A percentile compares a stretch with the other conserved stretches of the same genome.
Conservation (phyloP, 495 filamentous ascomycete genomes). For the Margaritispora aquatica region DNA sequence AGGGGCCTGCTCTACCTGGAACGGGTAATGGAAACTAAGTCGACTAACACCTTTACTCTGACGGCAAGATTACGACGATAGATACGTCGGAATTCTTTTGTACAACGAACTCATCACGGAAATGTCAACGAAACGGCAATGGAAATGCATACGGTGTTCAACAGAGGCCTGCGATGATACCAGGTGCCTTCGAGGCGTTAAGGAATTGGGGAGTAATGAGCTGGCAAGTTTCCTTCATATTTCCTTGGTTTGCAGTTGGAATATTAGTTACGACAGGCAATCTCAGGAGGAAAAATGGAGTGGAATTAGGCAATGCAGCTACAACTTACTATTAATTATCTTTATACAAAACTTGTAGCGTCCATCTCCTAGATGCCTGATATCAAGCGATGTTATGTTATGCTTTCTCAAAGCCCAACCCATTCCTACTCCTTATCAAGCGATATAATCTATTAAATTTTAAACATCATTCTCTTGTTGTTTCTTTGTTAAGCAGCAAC, state of each 20-base stretch:
- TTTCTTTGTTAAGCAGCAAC: background rate
- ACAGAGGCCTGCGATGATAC: conserved; percentile 9
- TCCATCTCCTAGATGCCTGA: background rate
- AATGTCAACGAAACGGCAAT: no score
- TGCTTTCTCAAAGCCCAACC: background rate
- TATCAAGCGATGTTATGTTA: background rate
- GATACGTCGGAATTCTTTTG: conserved; percentile 7
- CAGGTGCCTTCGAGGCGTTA: conserved; percentile 1
- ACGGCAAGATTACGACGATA: background rate
- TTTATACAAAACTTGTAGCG: background rate
- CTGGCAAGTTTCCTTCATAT: background rate
- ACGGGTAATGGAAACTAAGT: background rate
- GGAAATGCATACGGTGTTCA: conserved; percentile 9
- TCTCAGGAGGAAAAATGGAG: background rate
- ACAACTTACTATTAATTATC: background rate
- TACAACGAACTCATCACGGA: no score
- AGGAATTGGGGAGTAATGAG: background rate
- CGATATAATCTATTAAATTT: no score
- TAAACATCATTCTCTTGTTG: no score
- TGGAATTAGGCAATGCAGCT: background rate
- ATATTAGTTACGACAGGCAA: background rate
- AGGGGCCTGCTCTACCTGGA: background rate
- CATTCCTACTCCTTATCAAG: background rate
- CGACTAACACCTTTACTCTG: background rate
- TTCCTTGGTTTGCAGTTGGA: background rate